Conservation (phyloP, 208 protist genomes). For the Porcisia hertigi region DNA sequence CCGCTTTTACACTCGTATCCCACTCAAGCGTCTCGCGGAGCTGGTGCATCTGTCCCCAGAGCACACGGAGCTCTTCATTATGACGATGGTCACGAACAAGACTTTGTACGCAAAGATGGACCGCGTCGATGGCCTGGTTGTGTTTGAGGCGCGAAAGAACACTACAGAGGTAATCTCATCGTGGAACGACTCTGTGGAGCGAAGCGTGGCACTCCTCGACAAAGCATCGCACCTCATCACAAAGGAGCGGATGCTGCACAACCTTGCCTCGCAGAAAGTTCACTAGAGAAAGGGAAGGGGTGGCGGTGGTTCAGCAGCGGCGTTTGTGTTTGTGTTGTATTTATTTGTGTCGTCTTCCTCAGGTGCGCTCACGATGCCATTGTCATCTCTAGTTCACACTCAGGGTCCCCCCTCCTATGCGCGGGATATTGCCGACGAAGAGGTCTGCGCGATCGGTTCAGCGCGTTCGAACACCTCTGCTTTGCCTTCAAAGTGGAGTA, state of each 20-base stretch:
- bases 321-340: slow-evolving; percentile 5
- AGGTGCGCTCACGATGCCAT: slow-evolving; percentile 6
- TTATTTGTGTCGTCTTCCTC: not conserved
- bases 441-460: not conserved
- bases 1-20: slow-evolving; percentile 94
- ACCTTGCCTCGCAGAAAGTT: slow-evolving; percentile 38
- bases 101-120: slow-evolving; percentile 95
- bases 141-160: slow-evolving; percentile 90
- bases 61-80: slow-evolving; percentile 93
- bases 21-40: slow-evolving; percentile 84
- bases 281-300: slow-evolving; percentile 10
- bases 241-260: slow-evolving; percentile 93
- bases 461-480: not conserved
- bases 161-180: slow-evolving; percentile 87
- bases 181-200: slow-evolving; percentile 88
- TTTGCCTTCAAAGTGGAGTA: not conserved
- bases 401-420: not conserved
- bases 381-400: not conserved
- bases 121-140: slow-evolving; percentile 90
- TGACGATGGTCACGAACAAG: slow-evolving; percentile 89
- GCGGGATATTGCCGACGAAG: not conserved
- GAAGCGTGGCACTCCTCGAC: slow-evolving; percentile 90
- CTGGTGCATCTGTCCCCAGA: slow-evolving; percentile 88
- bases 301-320: not conserved
- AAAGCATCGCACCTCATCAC: slow-evolving; percentile 94